Base-by-base conservation (phyloP, 2,329 filamentous ascomycete genomes). In the Fonsecaea nubica region DNA sequence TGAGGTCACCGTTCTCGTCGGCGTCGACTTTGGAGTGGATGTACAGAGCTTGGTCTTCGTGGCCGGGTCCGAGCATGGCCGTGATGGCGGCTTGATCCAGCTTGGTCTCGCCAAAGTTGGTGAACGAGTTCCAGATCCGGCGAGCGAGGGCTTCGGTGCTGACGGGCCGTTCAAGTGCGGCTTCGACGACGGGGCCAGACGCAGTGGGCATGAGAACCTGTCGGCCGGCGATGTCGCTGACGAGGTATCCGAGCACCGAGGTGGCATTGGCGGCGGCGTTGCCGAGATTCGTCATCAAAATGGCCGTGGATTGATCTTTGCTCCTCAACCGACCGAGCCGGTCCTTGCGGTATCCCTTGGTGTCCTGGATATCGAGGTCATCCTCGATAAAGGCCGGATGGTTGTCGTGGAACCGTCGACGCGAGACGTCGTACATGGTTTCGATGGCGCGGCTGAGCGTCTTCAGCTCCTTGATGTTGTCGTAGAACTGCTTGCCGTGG, bases 1-100 rank as follows among this genome's bases (percentile, higher is more conserved):
- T 75, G 48, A 78, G 70, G 69, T 77, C 76, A 32, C 76, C 76
- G 57, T 77, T 77, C 36, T 70, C 71, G 60, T 78, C 76, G 2
- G 71, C 66, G 54, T 78, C 76, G 10, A 78, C 68, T 18, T 69
- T 70, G 33, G 64, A 63, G 66, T 76, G 76, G 65, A 77, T 75
- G 60, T 76, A 74, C 4, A 73, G 66, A 0, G 74, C 76, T 57
- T 76, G 72, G 4, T 65, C 69, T 18, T 64, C 62, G 10, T 70
- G 68, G 3, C 67, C 63, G 6, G 60, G 45, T 4, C 75, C 76
- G 2, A 77, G 70, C n/a, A 77, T 71, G 30, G 74, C 65, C 4
- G 71, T 56, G 13, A 77, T 71, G 62, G 77, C 74, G 54, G 69
- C 60, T 48, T 72, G 66, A 35, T 73, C 71, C 2, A 77, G 65